phyloP scores from a whole-genome alignment of 345 rosid species.

The Pistacia atlantica region DNA sequence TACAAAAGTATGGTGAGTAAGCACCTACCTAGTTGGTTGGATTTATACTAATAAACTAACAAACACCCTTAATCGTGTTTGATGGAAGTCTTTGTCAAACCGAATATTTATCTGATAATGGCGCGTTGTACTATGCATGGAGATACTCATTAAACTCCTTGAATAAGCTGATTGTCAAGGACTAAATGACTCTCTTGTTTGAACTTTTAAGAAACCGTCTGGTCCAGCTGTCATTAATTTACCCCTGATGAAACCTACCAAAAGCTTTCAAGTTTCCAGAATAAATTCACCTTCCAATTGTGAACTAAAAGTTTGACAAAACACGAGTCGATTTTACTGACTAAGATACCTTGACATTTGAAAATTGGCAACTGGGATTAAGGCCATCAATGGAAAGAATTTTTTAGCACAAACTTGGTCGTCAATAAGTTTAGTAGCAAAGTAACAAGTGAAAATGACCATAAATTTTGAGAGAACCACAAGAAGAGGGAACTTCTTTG shows the following conservation, averaged over 20 bases:
- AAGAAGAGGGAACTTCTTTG: neutral
- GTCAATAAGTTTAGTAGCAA: neutral
- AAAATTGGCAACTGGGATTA: neutral
- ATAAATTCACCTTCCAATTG: no score
- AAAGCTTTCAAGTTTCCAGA: no score
- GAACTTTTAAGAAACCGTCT: neutral
- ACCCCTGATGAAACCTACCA: no score
- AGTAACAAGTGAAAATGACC: neutral
- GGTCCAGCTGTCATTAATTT: no score
- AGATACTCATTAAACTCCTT: neutral
- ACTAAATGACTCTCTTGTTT: neutral
- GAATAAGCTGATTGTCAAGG: neutral
- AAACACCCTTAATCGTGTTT: neutral
- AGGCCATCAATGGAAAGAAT: neutral
- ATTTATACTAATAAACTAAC: slow-evolving; percentile 3
- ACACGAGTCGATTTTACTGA: neutral
- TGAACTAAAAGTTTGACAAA: neutral
- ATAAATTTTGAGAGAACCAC: neutral
- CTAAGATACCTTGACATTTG: neutral
- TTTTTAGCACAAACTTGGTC: neutral
- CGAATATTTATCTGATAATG: neutral
- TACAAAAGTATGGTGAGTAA: neutral
- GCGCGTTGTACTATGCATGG: neutral
- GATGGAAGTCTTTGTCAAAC: slow-evolving; percentile 13
- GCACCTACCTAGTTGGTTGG: slow-evolving; percentile 12